Evolutionary conservation across 1,284 basidiomycete genomes (phyloP).

Genomic region (Malassezia furfur): DNA sequence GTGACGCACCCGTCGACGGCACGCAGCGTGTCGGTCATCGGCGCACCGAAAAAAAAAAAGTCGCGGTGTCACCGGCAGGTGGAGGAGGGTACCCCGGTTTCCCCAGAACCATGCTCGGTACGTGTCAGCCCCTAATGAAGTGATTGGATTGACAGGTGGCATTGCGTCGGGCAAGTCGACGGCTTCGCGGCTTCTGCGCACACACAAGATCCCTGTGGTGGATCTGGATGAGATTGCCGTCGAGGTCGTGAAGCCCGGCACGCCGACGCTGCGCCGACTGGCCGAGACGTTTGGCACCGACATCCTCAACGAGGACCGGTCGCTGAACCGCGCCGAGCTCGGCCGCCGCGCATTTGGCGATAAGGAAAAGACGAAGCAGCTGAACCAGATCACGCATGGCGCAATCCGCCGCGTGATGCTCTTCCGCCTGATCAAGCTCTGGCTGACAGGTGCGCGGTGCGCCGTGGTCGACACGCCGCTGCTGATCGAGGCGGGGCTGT

Average conservation of each 20-base stretch:
- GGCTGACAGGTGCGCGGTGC: conserved; percentile 67
- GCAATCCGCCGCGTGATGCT: conserved; percentile 70
- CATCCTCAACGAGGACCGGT: conserved; percentile 59
- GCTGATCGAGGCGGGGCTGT: conserved; percentile 77
- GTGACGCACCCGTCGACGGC: not conserved
- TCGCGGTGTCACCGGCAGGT: not conserved
- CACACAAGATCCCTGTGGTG: conserved; percentile 57
- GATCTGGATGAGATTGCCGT: conserved; percentile 88
- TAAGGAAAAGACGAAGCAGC: conserved; percentile 59
- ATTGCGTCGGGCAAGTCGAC: conserved; percentile 68
- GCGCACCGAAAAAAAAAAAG: not conserved
- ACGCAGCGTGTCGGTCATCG: conserved; percentile 4
- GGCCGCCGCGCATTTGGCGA: conserved; percentile 68
- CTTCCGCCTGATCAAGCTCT: conserved; percentile 60
- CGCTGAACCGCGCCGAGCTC: conserved; percentile 71
- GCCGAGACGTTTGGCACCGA: conserved; percentile 65
- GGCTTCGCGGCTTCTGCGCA: not conserved
- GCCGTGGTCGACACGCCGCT: conserved; percentile 88
- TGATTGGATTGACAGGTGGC: conserved; percentile 89
- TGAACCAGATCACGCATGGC: conserved; percentile 84
- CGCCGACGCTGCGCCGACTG: conserved; percentile 63
- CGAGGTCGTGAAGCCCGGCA: conserved; percentile 75
- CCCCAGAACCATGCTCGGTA: conserved; percentile 12
- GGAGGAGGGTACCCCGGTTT: not conserved
- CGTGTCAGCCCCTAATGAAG: conserved; percentile 51